A percentile compares a stretch with the other conserved stretches of the same genome.
These are phyloP conservation scores for Pseudopyricularia javanii DNA, from an alignment of 2,329 filamentous ascomycete genomes.

Conservation along the genomic window DNA sequence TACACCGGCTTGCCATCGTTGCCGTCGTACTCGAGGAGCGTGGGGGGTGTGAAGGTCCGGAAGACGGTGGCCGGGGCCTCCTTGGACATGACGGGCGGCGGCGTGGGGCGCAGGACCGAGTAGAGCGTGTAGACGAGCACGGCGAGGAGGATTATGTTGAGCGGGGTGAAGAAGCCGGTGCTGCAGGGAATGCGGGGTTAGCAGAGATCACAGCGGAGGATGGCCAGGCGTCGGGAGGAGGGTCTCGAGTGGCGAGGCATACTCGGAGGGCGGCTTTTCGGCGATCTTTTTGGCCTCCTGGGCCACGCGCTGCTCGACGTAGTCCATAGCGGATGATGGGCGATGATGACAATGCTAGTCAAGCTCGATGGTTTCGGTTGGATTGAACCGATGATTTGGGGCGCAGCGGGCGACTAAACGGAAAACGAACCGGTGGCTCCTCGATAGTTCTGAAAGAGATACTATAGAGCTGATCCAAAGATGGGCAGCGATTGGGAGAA, in stretches of 20 bases:
- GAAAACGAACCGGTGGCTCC: background rate
- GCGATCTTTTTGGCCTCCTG: conserved; percentile 36
- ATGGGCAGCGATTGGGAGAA: too few species aligned
- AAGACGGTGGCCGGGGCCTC: conserved; percentile 49
- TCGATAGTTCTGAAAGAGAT: too few species aligned
- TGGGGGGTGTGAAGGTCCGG: conserved; percentile 60
- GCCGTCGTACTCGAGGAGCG: conserved; percentile 80
- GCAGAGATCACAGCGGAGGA: background rate
- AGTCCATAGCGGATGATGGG: conserved; percentile 31
- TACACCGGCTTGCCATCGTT: conserved; percentile 63
- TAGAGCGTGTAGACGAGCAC: conserved; percentile 48
- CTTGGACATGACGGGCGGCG: conserved; percentile 33
- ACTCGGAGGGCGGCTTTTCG: conserved; percentile 13
- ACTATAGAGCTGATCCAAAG: too few species aligned
- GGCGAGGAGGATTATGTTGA: conserved; percentile 48
- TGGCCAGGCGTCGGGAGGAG: background rate
- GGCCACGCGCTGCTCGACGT: conserved; percentile 42
- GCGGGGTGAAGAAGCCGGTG: conserved; percentile 40
- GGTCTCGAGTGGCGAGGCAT: conserved; percentile 6
- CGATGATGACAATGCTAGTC: too few species aligned
- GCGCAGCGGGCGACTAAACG: background rate
- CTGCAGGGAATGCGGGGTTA: conserved; percentile 11
- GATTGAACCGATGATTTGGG: background rate
- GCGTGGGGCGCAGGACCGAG: conserved; percentile 35
- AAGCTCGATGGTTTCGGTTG: background rate